These are phyloP conservation scores for Ustilago cynodontis DNA, from an alignment of 1,284 basidiomycete species.

Conservation along the genomic window DNA sequence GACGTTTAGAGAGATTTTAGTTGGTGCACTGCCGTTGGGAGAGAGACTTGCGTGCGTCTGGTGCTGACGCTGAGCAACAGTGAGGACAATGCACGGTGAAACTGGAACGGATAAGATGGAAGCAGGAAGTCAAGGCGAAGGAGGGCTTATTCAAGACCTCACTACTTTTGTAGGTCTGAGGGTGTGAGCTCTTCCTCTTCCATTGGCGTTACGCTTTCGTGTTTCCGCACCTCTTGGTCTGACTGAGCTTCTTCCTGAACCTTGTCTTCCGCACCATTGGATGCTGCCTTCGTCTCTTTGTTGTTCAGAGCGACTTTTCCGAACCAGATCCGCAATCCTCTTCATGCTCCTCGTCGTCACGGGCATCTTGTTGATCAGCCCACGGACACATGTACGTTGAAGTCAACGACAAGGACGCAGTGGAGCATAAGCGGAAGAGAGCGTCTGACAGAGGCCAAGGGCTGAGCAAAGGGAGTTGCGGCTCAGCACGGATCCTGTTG, in stretches of 20 bases:
- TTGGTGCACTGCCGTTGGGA: too few relatives aligned
- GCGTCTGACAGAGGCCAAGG: not conserved
- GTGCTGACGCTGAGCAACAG: not conserved
- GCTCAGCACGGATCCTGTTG: too few relatives aligned
- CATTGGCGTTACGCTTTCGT: not conserved
- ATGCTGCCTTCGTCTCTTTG: not conserved
- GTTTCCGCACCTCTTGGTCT: not conserved
- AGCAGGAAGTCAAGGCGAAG: not conserved
- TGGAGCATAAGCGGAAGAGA: not conserved
- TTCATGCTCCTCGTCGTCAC: slow-evolving; percentile 9
- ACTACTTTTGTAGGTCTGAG: too few relatives aligned
- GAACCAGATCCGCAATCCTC: not conserved
- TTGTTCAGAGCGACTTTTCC: not conserved
- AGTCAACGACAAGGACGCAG: not conserved
- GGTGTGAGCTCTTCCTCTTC: too few relatives aligned
- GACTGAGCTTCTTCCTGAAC: not conserved
- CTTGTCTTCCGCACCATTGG: not conserved
- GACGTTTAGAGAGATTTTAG: not conserved
- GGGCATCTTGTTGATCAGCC: slow-evolving; percentile 6
- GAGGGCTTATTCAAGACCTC: too few relatives aligned
- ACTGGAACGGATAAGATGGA: not conserved
- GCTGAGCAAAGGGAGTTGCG: not conserved
- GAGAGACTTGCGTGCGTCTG: too few relatives aligned
- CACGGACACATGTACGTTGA: not conserved
- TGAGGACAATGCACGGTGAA: not conserved